Base-by-base conservation (phyloP, 2,329 filamentous ascomycete genomes). In the Pestalotiopsis sp. region DNA sequence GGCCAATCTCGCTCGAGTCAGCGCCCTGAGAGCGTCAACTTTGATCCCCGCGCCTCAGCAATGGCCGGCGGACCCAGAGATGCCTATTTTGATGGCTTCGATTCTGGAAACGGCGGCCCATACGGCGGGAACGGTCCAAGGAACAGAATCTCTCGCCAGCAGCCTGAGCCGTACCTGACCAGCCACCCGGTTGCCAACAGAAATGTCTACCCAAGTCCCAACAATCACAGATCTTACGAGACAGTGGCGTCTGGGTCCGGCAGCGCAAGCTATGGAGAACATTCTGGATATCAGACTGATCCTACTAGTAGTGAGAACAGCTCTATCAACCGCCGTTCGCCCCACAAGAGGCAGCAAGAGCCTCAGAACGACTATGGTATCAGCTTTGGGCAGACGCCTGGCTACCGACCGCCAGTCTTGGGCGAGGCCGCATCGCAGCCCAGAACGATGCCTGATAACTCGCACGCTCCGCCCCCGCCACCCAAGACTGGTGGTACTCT, bases 271-370 rank as follows among this genome's bases (percentile, higher is more conserved):
- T 89, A 91, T 71, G 90, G 84, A 67, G 94, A 97, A 69, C 90
- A 90, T 13, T 91, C 89, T 77, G 91, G 90, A 68, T 95, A 96
- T 79, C 91, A 91, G 72, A 97, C 94, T 69, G 94, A 97, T 77
- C 95, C 93, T 57, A 83, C 87, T 68, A 96, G 93, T 82, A 97
- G 94, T 77, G 93, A 97, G 77, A 97, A 97, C 82, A 97, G 94
- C 82, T 97, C 94, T 1, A 89, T 97, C 74, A 94, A 97, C 77
- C 91, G 94, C 71, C 84, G 90, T 27, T 87, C 90, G 65, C 84
- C 85, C 5, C 84, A 85, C 4, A 82, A 84, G 45, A 87, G 87
- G 74, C 87, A 84, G 31, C 77, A 78, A 68, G 86, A 90, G 63
- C 85, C 86, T 7, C 76, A 81, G 5, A 91, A 92, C 67, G 87